Conservation (phyloP, 352 stramenopile genomes). For the Phytophthora ramorum region DNA sequence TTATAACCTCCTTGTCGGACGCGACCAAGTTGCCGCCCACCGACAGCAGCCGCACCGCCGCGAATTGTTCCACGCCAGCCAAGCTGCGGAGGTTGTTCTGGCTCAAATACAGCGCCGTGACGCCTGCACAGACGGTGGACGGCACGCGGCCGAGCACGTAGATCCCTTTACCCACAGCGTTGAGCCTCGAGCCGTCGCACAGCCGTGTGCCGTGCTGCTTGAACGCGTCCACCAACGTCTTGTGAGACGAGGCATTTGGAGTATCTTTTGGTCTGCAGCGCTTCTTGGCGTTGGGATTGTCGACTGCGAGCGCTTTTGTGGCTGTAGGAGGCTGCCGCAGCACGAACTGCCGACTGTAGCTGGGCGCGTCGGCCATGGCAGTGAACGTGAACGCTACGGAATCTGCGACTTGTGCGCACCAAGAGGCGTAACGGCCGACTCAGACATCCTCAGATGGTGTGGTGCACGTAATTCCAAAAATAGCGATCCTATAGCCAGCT, state of each 20-base stretch:
- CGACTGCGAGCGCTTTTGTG: slow-evolving; percentile 1
- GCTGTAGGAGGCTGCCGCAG: slow-evolving; percentile 22
- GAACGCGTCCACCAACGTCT: slow-evolving; percentile 69
- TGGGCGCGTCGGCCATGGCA: not conserved
- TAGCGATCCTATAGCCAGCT: slow-evolving; percentile 20
- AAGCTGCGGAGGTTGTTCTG: slow-evolving; percentile 73
- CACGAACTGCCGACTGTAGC: slow-evolving; percentile 37
- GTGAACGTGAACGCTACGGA: not conserved
- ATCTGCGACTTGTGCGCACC: slow-evolving; percentile 27
- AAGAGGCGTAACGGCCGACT: slow-evolving; percentile 25
- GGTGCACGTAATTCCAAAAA: slow-evolving; percentile 29
- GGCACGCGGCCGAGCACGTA: slow-evolving; percentile 57
- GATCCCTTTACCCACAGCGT: slow-evolving; percentile 69
- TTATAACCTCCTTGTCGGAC: slow-evolving; percentile 51
- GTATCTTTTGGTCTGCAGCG: slow-evolving; percentile 18
- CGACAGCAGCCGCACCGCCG: slow-evolving; percentile 61
- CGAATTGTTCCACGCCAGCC: slow-evolving; percentile 71
- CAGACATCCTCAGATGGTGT: slow-evolving; percentile 18
- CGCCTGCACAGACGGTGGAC: slow-evolving; percentile 44
- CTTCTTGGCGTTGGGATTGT: slow-evolving; percentile 30
- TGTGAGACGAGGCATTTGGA: slow-evolving; percentile 23
- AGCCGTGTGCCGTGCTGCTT: slow-evolving; percentile 74
- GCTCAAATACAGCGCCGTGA: slow-evolving; percentile 80
- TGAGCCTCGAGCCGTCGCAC: slow-evolving; percentile 79
- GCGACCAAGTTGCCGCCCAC: slow-evolving; percentile 65